phyloP scores from a whole-genome alignment of 441 rosid species.

The Dalechampia spathulata region DNA sequence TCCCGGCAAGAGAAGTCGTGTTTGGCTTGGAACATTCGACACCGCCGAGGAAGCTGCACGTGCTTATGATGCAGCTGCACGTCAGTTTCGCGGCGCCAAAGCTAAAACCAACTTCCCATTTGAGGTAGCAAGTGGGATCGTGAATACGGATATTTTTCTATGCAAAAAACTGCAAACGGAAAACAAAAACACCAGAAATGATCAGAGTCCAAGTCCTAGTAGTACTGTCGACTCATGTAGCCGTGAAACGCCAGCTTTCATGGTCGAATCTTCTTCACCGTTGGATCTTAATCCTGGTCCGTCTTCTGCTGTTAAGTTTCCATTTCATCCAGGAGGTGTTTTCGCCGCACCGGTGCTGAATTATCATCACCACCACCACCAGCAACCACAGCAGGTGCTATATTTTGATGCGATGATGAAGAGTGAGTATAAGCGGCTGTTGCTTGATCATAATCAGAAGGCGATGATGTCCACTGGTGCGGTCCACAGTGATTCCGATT shows the following conservation, averaged over 20 bases:
- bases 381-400: slow-evolving; percentile 13
- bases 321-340: slow-evolving; percentile 14
- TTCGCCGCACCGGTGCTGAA: slow-evolving; percentile 11
- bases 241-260: slow-evolving; percentile 25
- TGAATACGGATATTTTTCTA: slow-evolving; percentile 1
- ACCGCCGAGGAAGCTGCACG: slow-evolving; percentile 71
- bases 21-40: slow-evolving; percentile 86
- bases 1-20: slow-evolving; percentile 61
- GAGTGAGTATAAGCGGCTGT: slow-evolving; percentile 26
- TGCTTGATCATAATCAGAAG: slow-evolving; percentile 17
- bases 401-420: slow-evolving; percentile 29
- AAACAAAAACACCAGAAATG: background rate
- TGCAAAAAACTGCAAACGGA: background rate
- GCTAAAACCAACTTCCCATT: slow-evolving; percentile 63
- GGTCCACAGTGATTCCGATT: slow-evolving; percentile 45
- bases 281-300: slow-evolving; percentile 31
- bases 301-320: slow-evolving; percentile 3
- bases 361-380: background rate
- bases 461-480: slow-evolving; percentile 7
- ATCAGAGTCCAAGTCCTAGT: slow-evolving; percentile 46
- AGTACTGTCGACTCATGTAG: slow-evolving; percentile 50
- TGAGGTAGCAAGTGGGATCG: slow-evolving; percentile 4
- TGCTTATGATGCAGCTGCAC: slow-evolving; percentile 64
- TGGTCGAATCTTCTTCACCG: slow-evolving; percentile 26
- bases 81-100: slow-evolving; percentile 61